Percentiles rank a stretch among this genome's conserved stretches.
These are phyloP conservation scores for Kluyveromyces siamensis DNA, from an alignment of 805 yeast genomes.

Conservation along the genomic window DNA sequence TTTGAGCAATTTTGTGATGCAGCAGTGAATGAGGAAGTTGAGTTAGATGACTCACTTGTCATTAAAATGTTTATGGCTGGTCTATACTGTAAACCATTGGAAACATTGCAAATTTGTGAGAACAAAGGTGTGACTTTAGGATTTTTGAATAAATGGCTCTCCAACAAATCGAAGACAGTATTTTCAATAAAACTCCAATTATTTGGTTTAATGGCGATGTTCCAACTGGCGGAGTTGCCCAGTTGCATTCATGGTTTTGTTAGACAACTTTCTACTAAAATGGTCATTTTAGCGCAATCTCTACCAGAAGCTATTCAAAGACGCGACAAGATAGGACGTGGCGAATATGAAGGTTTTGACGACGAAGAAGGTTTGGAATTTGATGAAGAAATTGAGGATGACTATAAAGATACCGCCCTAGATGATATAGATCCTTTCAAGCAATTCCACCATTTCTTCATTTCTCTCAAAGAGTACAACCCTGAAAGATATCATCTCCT, in stretches of 20 bases:
- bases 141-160: conserved; percentile 60
- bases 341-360: conserved; percentile 27
- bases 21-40: conserved; percentile 29
- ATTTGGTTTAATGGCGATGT: conserved; percentile 52
- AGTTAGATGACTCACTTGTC: conserved; percentile 35
- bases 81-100: conserved; percentile 50
- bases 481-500: conserved; percentile 36
- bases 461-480: conserved; percentile 38
- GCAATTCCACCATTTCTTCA: conserved; percentile 50
- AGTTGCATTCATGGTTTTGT: conserved; percentile 28
- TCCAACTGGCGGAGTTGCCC: conserved; percentile 35
- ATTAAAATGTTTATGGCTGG: conserved; percentile 56
- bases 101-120: conserved; percentile 45
- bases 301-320: conserved; percentile 67
- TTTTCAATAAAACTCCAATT: conserved; percentile 69
- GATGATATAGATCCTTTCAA: conserved; percentile 66
- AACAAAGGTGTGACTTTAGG: conserved; percentile 36
- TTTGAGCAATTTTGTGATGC: conserved; percentile 17
- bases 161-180: conserved; percentile 49
- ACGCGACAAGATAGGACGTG: conserved; percentile 51
- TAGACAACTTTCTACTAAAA: conserved; percentile 42
- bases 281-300: conserved; percentile 43
- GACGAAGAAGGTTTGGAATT: conserved; percentile 42
- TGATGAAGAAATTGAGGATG: conserved; percentile 55
- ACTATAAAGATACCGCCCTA: conserved; percentile 69